Conservation (phyloP, 1,284 basidiomycete genomes). For the Ustilago tritici region DNA sequence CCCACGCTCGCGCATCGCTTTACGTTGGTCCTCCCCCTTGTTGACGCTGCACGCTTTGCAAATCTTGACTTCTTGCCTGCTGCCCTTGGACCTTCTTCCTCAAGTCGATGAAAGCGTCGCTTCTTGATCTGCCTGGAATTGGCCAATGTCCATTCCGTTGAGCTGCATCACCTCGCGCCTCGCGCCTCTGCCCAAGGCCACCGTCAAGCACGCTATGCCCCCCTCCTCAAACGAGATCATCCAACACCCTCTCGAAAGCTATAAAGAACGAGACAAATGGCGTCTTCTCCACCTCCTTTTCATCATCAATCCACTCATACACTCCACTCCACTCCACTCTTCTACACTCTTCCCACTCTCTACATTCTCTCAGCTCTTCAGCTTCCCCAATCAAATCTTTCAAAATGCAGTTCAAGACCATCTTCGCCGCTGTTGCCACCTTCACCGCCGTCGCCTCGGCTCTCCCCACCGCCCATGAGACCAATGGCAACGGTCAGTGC, state of each 20-base stretch:
- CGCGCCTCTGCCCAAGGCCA: background rate
- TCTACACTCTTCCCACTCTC: slow-evolving; percentile 31
- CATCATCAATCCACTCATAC: slow-evolving; percentile 55
- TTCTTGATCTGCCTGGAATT: slow-evolving; percentile 7
- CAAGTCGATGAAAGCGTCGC: slow-evolving; percentile 15
- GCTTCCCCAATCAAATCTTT: slow-evolving; percentile 29
- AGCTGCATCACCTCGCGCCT: slow-evolving; percentile 27
- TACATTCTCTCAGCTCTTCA: slow-evolving; percentile 44
- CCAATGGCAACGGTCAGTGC: slow-evolving; percentile 53
- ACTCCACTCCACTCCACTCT: slow-evolving; percentile 52
- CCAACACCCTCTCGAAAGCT: slow-evolving; percentile 26
- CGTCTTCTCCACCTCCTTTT: slow-evolving; percentile 39
- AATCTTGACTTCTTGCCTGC: slow-evolving; percentile 9
- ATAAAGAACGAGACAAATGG: slow-evolving; percentile 43
- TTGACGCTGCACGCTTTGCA: slow-evolving; percentile 12
- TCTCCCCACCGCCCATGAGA: slow-evolving; percentile 26
- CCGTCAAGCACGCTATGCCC: slow-evolving; percentile 18
- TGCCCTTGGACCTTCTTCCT: background rate
- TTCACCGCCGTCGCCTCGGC: slow-evolving; percentile 51
- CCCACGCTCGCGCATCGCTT: slow-evolving; percentile 17
- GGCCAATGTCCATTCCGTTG: slow-evolving; percentile 18
- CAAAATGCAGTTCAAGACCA: slow-evolving; percentile 63
- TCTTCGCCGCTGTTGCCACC: slow-evolving; percentile 51
- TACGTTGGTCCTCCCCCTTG: background rate
- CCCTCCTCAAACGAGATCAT: background rate